Evolutionary conservation across 371 early-diverging fungal genomes (phyloP), one percentile per base, ranked within the genome.

Genomic region (Apophysomyces elegans): DNA sequence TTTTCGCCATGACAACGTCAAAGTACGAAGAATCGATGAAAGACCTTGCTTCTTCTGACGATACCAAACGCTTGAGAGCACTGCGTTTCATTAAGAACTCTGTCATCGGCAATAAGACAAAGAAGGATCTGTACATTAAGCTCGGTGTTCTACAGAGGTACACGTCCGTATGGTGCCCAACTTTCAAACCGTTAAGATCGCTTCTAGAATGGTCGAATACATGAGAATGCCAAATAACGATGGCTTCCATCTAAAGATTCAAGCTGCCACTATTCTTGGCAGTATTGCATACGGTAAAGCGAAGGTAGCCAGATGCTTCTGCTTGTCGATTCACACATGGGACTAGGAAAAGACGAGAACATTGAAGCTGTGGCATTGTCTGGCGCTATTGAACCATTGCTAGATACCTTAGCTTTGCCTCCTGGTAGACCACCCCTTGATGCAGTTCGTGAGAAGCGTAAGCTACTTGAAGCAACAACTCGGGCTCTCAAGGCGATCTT

Each of bases 81-180:
- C 70, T 92, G 21, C 89, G 91, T 35, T 88, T 89, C 71, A 92
- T 95, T 64, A 93, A 92, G 73, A 95, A 95, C 69, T 80, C 87
- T 43, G 87, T 93, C 66, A 95, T 95, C 73, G 95, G 95, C 60
- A 94, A 93, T 68, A 84, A 82, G 64, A 91, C 92, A 5, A 93
- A 93, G 70, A 95, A 95, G 75, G 88, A 87, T 63, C 79, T 90
- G 13, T 95, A 91, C 64, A 84, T 90, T 59, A 74, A 83, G 38
- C 78, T 89, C 14, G 90, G 88, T 39, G 81, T 92, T 37, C 81
- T 91, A 57, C 80, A 90, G 56, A 86, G 87, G 91, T 91, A 45
- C 16, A 54, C 16, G 43, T 38, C 37, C 18, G 43, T n/a, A 7
- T 59, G 13, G 43, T 43, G 12, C 62, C 18, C 18, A 8, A 41